A percentile compares a stretch with the other conserved stretches of the same genome.
Conservation (phyloP, 108 stramenopile genomes). For the Skeletonema tropicum region DNA sequence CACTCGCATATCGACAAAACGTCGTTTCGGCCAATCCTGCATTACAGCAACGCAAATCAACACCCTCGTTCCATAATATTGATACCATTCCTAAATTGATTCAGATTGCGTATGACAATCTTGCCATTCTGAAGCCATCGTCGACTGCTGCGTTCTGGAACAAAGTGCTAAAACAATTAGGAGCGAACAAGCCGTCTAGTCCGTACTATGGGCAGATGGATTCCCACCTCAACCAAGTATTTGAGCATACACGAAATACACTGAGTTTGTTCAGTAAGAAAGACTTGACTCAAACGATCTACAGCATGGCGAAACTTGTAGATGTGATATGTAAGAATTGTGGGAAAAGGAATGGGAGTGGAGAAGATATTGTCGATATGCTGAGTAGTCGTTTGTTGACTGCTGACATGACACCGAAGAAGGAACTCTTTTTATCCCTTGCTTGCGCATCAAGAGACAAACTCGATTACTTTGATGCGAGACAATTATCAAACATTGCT, state of each 20-base stretch:
- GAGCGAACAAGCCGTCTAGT: no score
- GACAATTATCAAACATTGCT: slow-evolving; percentile 3
- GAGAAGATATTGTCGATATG: background rate
- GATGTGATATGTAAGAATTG: background rate
- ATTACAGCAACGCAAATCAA: no score
- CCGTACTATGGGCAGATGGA: no score
- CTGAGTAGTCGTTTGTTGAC: background rate
- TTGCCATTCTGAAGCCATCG: no score
- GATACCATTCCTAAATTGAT: background rate
- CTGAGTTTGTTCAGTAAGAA: background rate
- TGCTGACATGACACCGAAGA: background rate
- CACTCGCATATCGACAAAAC: background rate
- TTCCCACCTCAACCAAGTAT: no score
- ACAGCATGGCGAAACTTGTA: background rate
- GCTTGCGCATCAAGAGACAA: background rate
- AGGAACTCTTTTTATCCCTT: background rate
- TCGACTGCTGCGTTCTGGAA: no score
- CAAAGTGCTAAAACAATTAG: no score
- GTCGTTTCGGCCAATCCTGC: background rate
- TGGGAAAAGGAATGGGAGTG: background rate
- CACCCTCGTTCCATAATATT: background rate
- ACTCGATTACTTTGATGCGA: background rate
- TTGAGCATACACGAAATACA: background rate
- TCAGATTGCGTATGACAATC: no score
- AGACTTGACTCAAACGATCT: background rate